Conservation (phyloP, 1,284 basidiomycete species). For the Hymenochaete sp. region DNA sequence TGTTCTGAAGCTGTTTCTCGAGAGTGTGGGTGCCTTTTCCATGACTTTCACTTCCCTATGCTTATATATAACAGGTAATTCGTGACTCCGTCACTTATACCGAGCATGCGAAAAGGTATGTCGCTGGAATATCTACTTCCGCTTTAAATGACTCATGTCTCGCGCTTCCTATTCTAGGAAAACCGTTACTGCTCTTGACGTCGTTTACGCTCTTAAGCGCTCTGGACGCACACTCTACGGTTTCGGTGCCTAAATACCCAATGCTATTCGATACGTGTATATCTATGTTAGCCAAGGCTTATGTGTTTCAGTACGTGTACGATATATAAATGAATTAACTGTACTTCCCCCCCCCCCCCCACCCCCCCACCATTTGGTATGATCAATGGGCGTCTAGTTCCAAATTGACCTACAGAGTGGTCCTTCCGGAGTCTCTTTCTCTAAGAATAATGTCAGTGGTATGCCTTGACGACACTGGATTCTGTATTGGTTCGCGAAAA, state of each 20-base stretch:
- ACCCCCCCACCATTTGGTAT: too few species aligned
- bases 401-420: too few species aligned
- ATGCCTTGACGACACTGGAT: too few species aligned
- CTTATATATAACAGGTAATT: constrained; percentile 36
- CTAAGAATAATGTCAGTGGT: too few species aligned
- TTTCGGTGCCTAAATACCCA: constrained; percentile 57
- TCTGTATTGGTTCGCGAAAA: too few species aligned
- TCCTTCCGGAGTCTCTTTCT: too few species aligned
- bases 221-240: constrained; percentile 74
- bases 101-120: constrained; percentile 71
- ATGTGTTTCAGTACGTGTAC: too few species aligned
- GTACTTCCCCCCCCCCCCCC: too few species aligned
- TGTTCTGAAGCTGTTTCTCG: constrained; percentile 88
- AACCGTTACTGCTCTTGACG: constrained; percentile 75
- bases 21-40: constrained; percentile 43
- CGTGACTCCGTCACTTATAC: constrained; percentile 83
- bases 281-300: too few species aligned
- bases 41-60: constrained; percentile 22
- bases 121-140: constrained; percentile 3
- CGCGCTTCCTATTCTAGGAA: constrained; percentile 36
- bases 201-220: constrained; percentile 78
- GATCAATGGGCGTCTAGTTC: too few species aligned
- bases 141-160: constrained; percentile 6
- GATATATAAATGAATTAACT: too few species aligned
- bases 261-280: too few species aligned